A percentile compares a stretch with the other conserved stretches of the same genome.
Conservation (phyloP, 345 rosid genomes). For the Sisymbrium altissimum region DNA sequence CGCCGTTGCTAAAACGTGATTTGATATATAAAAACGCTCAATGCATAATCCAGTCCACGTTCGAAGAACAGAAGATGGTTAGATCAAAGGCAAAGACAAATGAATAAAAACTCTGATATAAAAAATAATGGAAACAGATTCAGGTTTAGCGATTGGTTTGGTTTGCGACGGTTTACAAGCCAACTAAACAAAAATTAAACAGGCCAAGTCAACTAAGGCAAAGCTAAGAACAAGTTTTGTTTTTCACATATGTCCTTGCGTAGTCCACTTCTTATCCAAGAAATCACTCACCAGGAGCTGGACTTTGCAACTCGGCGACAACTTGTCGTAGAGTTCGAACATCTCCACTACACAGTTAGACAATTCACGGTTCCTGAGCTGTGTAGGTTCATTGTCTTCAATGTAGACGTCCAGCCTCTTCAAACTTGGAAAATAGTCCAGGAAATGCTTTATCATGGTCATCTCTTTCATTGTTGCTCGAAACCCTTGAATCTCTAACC, state of each 20-base stretch:
- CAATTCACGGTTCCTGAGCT: too few species aligned
- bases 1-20: too few species aligned
- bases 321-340: neutral
- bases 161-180: neutral
- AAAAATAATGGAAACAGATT: neutral
- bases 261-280: neutral
- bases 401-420: neutral
- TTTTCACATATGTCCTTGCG: neutral
- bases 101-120: neutral
- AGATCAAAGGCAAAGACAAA: too few species aligned
- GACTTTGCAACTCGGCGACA: neutral
- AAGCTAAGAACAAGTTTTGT: neutral
- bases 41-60: too few species aligned
- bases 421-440: neutral
- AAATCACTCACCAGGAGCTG: neutral
- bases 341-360: neutral
- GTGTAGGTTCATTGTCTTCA: neutral
- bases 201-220: neutral
- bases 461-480: constrained; percentile 1
- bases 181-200: neutral
- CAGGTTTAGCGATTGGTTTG: neutral
- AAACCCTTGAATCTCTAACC: neutral
- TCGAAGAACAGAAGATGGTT: too few species aligned
- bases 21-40: too few species aligned
- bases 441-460: neutral